Percentiles rank a stretch among this genome's conserved stretches.
Conservation (phyloP, 352 stramenopile genomes). For the Globisporangium lucens region DNA sequence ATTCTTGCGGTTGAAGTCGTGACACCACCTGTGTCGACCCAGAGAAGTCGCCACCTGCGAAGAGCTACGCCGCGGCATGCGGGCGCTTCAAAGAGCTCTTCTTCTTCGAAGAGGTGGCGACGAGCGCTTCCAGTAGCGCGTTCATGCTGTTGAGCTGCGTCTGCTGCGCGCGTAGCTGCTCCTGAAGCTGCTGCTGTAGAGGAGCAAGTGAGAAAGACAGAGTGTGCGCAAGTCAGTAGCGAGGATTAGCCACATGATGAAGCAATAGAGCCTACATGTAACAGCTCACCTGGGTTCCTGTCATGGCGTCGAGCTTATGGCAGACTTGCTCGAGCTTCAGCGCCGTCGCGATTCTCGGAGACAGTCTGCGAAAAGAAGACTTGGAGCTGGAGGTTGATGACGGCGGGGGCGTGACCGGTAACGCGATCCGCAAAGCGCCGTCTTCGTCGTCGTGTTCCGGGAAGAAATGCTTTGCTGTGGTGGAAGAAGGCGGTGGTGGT, state of each 20-base stretch:
- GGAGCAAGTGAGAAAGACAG: neutral
- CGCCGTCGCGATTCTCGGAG: constrained; percentile 23
- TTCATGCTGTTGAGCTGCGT: constrained; percentile 35
- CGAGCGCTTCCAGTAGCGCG: constrained; percentile 28
- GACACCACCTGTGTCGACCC: neutral
- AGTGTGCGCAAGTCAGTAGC: neutral
- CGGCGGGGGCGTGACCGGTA: constrained; percentile 1
- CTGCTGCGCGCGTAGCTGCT: constrained; percentile 35
- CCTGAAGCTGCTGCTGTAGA: constrained; percentile 31
- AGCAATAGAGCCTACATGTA: neutral
- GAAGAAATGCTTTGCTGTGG: neutral
- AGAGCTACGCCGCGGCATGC: constrained; percentile 2
- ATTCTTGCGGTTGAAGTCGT: neutral
- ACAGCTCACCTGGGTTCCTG: constrained; percentile 31
- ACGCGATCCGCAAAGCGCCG: constrained; percentile 5
- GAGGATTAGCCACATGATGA: neutral
- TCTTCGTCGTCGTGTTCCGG: constrained; percentile 1
- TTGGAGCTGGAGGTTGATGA: neutral
- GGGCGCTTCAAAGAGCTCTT: neutral
- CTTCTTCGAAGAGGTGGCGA: neutral
- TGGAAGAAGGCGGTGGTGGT: neutral
- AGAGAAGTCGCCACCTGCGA: neutral
- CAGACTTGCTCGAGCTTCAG: constrained; percentile 29
- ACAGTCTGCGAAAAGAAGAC: constrained; percentile 16
- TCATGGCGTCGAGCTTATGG: constrained; percentile 32